These are phyloP conservation scores for Alternaria novae-zelandiae DNA, from an alignment of 2,329 filamentous ascomycete species.

Conservation along the genomic window DNA sequence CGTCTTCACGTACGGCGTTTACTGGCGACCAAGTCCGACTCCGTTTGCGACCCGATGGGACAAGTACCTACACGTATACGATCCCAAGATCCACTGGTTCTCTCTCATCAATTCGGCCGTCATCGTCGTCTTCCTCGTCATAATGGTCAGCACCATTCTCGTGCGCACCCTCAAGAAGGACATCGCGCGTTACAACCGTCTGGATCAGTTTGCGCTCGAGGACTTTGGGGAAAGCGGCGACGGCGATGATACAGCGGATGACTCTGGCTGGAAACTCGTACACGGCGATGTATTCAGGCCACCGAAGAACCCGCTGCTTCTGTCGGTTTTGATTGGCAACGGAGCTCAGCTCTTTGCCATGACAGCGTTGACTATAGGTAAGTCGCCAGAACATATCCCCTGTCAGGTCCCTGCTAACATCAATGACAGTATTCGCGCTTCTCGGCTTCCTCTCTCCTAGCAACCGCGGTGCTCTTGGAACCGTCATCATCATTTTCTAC, in stretches of 20 bases:
- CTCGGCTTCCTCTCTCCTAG: constrained; percentile 95
- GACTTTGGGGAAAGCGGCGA: constrained; percentile 79
- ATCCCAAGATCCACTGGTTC: constrained; percentile 99
- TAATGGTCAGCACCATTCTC: constrained; percentile 92
- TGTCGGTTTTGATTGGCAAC: constrained; percentile 89
- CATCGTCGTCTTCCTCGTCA: constrained; percentile 88
- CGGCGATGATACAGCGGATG: constrained; percentile 91
- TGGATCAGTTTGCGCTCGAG: constrained; percentile 89
- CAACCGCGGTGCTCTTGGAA: constrained; percentile 91
- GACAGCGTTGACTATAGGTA: constrained; percentile 86
- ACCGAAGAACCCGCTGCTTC: constrained; percentile 79
- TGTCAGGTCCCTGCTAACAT: constrained; percentile 14
- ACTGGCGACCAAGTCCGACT: constrained; percentile 82
- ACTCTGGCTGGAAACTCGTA: constrained; percentile 98
- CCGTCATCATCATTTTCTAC: constrained; percentile 91
- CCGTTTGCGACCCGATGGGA: constrained; percentile 98
- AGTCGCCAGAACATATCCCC: constrained; percentile 16
- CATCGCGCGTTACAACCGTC: constrained; percentile 93
- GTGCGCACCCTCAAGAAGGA: constrained; percentile 90
- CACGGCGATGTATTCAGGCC: constrained; percentile 96
- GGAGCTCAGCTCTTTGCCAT: constrained; percentile 97
- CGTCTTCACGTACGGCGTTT: constrained; percentile 89
- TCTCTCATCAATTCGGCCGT: constrained; percentile 95
- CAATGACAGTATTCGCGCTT: constrained; percentile 72
- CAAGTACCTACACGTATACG: constrained; percentile 96